Percentiles rank a stretch among this genome's conserved stretches.
These are phyloP conservation scores for Physcia stellaris DNA, from an alignment of 495 filamentous ascomycete genomes.

Conservation along the genomic window DNA sequence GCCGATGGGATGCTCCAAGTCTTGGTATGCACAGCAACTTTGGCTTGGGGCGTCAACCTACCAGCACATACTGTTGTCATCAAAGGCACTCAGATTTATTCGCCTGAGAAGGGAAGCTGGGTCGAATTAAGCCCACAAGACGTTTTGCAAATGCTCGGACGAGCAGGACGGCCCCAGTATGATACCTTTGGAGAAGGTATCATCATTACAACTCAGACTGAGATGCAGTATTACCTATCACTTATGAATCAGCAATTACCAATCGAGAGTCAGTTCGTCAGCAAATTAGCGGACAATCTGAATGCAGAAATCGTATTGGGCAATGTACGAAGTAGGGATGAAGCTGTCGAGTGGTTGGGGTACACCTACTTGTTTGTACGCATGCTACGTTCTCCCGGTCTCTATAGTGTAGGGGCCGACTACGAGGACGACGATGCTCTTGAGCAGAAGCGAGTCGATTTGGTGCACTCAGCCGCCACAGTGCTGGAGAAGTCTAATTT, in stretches of 20 bases:
- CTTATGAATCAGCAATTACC: constrained; percentile 94
- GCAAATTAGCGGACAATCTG: constrained; percentile 87
- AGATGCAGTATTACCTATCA: constrained; percentile 94
- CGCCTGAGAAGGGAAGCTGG: constrained; percentile 97
- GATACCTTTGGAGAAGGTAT: constrained; percentile 97
- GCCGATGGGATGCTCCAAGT: constrained; percentile 83
- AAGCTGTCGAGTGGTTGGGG: constrained; percentile 95
- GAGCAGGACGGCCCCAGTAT: constrained; percentile 90
- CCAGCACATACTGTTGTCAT: constrained; percentile 94
- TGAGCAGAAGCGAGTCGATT: constrained; percentile 91
- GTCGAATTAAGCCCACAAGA: constrained; percentile 96
- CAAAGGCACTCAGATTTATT: constrained; percentile 95
- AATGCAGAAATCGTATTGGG: constrained; percentile 96
- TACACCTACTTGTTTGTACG: constrained; percentile 98
- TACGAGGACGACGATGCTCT: constrained; percentile 85
- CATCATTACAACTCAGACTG: constrained; percentile 88
- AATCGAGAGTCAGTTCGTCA: constrained; percentile 92
- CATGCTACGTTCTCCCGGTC: constrained; percentile 88
- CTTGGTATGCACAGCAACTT: constrained; percentile 88
- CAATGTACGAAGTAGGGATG: constrained; percentile 83
- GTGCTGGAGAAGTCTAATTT: constrained; percentile 79
- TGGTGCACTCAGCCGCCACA: constrained; percentile 85
- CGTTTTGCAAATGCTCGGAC: constrained; percentile 96
- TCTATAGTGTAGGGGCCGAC: constrained; percentile 92
- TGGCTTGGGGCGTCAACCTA: constrained; percentile 93